phyloP scores from a whole-genome alignment of 306 rosid species.

The Vicia villosa region DNA sequence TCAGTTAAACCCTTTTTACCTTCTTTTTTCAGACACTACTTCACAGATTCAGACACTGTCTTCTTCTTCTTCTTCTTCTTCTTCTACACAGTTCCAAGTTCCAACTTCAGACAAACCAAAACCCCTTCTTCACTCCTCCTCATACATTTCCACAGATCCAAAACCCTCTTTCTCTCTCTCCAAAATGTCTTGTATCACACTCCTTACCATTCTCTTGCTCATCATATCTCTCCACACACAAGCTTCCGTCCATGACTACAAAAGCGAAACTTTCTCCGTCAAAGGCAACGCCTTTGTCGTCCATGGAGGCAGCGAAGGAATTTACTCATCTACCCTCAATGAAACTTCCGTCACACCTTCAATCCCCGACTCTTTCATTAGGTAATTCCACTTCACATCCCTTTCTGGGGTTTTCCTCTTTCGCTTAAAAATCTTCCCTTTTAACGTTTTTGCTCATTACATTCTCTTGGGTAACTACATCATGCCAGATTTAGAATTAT shows the following conservation, averaged over 20 bases:
- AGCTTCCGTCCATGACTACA: conserved; percentile 85
- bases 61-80: conserved; percentile 13
- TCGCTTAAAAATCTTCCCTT: conserved; percentile 9
- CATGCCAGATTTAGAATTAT: conserved; percentile 12
- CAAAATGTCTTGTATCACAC: conserved; percentile 17
- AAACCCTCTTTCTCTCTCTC: conserved; percentile 19
- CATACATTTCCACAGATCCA: conserved; percentile 45
- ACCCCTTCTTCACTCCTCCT: not conserved
- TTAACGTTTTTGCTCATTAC: not conserved
- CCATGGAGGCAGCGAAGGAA: conserved; percentile 97
- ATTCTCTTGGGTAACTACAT: not conserved
- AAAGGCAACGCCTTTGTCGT: conserved; percentile 93
- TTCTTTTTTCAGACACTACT: not conserved
- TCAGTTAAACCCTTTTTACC: conserved; percentile 12
- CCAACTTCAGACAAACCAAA: conserved; percentile 10
- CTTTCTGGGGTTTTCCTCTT: conserved; percentile 19
- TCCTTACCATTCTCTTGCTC: conserved; percentile 42
- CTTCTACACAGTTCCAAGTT: not conserved
- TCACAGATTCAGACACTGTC: conserved; percentile 2
- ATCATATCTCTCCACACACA: conserved; percentile 42
- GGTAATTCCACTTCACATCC: conserved; percentile 46
- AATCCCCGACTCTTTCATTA: conserved; percentile 65
- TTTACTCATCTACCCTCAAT: conserved; percentile 65
- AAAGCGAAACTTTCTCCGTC: conserved; percentile 52
- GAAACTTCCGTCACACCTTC: conserved; percentile 41